phyloP scores from a whole-genome alignment of 129 eudicot genomes.

The Flaveria sonorensis region DNA sequence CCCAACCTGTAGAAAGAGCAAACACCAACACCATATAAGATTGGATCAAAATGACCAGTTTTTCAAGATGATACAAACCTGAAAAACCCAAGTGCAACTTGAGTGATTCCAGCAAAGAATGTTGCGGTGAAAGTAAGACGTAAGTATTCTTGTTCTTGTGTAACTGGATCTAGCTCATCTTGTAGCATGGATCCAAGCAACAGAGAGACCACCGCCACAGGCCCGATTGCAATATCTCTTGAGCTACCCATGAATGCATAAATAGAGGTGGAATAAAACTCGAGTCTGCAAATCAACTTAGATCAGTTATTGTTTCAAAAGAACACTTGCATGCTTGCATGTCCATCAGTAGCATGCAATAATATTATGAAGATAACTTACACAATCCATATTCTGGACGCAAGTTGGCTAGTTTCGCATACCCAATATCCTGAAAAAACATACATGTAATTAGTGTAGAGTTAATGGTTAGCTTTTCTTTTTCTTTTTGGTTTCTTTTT shows the following conservation, averaged over 20 bases:
- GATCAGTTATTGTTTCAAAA: not conserved
- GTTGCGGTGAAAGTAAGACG: slow-evolving; percentile 86
- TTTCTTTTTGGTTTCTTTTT: not conserved
- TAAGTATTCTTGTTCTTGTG: slow-evolving; percentile 46
- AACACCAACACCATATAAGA: slow-evolving; percentile 7
- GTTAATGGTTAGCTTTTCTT: not conserved
- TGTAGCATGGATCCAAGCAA: slow-evolving; percentile 64
- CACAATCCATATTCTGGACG: slow-evolving; percentile 60
- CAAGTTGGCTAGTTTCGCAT: slow-evolving; percentile 63
- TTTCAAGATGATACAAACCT: slow-evolving; percentile 35
- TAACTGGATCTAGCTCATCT: slow-evolving; percentile 53
- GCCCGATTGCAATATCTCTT: slow-evolving; percentile 84
- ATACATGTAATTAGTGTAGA: not conserved
- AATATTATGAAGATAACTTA: slow-evolving; percentile 36
- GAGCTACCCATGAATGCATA: slow-evolving; percentile 89
- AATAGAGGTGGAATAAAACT: slow-evolving; percentile 80
- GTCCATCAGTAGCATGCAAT: not conserved
- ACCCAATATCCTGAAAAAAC: slow-evolving; percentile 65
- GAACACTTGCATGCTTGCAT: not conserved
- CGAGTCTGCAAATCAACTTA: slow-evolving; percentile 42
- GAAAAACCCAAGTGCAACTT: slow-evolving; percentile 61
- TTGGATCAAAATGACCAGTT: not conserved
- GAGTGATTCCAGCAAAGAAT: slow-evolving; percentile 82
- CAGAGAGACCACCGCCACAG: slow-evolving; percentile 79
- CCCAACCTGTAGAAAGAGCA: slow-evolving; percentile 58